Conservation (phyloP, 352 stramenopile genomes). For the Albugo laibachii region DNA sequence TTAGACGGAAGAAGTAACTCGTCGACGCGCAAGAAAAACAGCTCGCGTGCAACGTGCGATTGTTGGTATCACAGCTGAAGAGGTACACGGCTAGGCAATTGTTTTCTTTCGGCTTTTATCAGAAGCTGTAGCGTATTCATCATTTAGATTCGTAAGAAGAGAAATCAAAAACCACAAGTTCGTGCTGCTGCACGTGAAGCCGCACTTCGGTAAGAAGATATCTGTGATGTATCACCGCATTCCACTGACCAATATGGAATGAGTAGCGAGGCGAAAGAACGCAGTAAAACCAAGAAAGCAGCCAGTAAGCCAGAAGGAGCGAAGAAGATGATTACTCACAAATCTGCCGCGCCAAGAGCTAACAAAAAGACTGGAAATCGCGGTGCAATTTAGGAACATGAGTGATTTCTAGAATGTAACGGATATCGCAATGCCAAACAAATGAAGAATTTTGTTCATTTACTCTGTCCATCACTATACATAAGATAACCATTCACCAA, state of each 20-base stretch:
- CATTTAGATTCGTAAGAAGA: constrained; percentile 91
- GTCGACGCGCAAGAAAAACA: constrained; percentile 80
- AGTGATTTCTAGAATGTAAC: neutral
- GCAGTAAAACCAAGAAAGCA: constrained; percentile 75
- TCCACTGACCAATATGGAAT: neutral
- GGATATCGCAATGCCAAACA: too few species aligned
- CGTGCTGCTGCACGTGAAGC: constrained; percentile 78
- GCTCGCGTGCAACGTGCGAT: constrained; percentile 96
- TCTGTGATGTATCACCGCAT: constrained; percentile 7
- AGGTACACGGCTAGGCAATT: constrained; percentile 21
- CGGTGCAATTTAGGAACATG: constrained; percentile 50
- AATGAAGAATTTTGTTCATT: too few species aligned
- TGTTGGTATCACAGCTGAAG: constrained; percentile 89
- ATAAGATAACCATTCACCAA: too few species aligned
- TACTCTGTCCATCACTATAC: too few species aligned
- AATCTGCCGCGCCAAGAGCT: constrained; percentile 33
- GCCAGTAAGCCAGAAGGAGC: constrained; percentile 29
- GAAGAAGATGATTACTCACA: constrained; percentile 32
- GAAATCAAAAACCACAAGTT: constrained; percentile 89
- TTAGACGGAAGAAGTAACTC: constrained; percentile 59
- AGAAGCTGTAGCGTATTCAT: neutral
- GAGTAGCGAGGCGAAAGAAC: constrained; percentile 58
- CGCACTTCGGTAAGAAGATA: constrained; percentile 74
- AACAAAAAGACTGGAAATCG: constrained; percentile 83
- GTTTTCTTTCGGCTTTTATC: constrained; percentile 1